phyloP scores from a whole-genome alignment of 2,329 filamentous ascomycete species.

The Mollisiaceae sp. region DNA sequence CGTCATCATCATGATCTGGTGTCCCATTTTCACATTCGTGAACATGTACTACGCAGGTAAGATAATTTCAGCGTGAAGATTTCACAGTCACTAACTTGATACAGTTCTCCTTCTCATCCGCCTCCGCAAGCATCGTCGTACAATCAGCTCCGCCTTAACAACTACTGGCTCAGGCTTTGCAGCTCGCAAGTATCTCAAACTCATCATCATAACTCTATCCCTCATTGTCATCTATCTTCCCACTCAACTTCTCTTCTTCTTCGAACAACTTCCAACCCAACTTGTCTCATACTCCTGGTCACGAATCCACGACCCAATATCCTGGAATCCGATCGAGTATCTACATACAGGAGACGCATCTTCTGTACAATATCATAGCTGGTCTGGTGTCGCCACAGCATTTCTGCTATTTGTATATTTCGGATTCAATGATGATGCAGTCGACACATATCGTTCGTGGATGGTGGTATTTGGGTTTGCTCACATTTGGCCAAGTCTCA shows the following conservation, averaged over 20 bases:
- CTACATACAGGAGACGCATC: conserved; percentile 47
- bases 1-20: conserved; percentile 60
- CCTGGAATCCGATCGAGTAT: conserved; percentile 56
- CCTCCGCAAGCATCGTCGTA: conserved; percentile 62
- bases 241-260: conserved; percentile 55
- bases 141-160: conserved; percentile 61
- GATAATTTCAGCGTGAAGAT: conserved; percentile 35
- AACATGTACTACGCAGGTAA: conserved; percentile 63
- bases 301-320: conserved; percentile 51
- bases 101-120: conserved; percentile 63
- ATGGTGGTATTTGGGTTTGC: conserved; percentile 34
- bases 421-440: conserved; percentile 66
- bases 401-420: conserved; percentile 67
- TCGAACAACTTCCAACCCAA: conserved; percentile 51
- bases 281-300: conserved; percentile 56
- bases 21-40: conserved; percentile 56
- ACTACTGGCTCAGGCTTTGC: conserved; percentile 56
- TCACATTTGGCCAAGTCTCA: conserved; percentile 34
- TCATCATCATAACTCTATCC: conserved; percentile 60
- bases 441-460: conserved; percentile 52
- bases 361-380: conserved; percentile 57
- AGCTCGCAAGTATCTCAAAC: conserved; percentile 65
- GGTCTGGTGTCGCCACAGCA: conserved; percentile 59
- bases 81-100: conserved; percentile 24
- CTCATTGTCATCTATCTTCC: conserved; percentile 58